A percentile compares a stretch with the other conserved stretches of the same genome.
These are phyloP conservation scores for Picochlorum sp. DNA, from an alignment of 139 green algal species.

Conservation along the genomic window DNA sequence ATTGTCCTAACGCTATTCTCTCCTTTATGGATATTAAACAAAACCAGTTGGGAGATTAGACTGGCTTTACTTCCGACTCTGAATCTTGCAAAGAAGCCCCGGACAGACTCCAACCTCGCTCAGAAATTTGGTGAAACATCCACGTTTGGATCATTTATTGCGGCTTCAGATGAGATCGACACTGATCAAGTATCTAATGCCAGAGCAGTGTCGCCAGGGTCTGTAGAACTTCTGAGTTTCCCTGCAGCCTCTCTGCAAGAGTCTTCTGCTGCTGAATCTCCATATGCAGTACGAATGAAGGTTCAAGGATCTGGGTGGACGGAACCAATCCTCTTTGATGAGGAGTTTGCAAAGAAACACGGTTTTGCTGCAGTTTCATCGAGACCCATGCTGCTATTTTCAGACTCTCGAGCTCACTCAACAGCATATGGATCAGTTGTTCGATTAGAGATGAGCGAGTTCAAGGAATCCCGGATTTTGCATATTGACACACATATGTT, in stretches of 20 bases:
- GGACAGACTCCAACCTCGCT: too few species aligned
- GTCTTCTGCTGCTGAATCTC: not conserved
- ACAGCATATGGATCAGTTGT: conserved; percentile 47
- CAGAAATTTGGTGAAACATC: too few species aligned
- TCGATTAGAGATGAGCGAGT: conserved; percentile 31
- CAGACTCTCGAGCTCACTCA: conserved; percentile 23
- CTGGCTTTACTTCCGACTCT: not conserved
- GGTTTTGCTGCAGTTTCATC: conserved; percentile 10
- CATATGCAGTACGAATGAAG: conserved; percentile 30
- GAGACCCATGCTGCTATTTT: conserved; percentile 34
- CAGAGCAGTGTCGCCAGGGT: too few species aligned
- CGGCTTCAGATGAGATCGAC: too few species aligned
- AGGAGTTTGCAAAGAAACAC: not conserved
- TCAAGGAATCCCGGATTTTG: conserved; percentile 27
- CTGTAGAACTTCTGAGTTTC: too few species aligned
- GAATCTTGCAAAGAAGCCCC: not conserved
- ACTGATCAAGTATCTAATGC: too few species aligned
- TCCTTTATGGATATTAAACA: not conserved
- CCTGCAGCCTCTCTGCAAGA: not conserved
- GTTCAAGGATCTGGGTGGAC: conserved; percentile 42
- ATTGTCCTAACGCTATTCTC: not conserved
- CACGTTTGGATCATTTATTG: too few species aligned
- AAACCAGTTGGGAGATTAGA: not conserved
- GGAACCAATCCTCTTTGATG: conserved; percentile 31
- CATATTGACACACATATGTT: conserved; percentile 62